Conservation (phyloP, 2,329 filamentous ascomycete genomes). For the Alternaria triticina region DNA sequence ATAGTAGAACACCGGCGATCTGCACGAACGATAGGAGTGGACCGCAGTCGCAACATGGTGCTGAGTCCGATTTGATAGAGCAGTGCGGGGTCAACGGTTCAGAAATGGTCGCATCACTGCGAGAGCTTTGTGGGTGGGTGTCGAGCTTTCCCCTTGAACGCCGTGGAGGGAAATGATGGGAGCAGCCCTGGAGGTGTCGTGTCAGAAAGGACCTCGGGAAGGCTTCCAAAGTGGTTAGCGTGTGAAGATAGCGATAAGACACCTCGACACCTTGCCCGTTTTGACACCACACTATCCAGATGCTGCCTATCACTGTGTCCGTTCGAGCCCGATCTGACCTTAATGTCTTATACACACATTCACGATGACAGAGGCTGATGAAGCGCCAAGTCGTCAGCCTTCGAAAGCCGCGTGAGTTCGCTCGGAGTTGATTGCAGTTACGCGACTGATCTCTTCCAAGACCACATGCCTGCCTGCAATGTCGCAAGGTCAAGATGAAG, state of each 20-base stretch:
- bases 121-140: background rate
- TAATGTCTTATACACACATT: background rate
- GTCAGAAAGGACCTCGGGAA: background rate
- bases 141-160: background rate
- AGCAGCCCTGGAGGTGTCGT: background rate
- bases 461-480: background rate
- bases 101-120: background rate
- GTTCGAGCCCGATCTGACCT: background rate
- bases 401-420: background rate
- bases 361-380: background rate
- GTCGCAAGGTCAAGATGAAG: background rate
- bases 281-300: accelerated
- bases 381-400: accelerated
- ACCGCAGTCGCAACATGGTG: background rate
- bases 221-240: background rate
- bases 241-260: background rate
- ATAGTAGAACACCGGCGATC: background rate
- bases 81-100: background rate
- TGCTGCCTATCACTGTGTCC: background rate
- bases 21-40: background rate
- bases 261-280: background rate
- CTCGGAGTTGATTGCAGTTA: background rate
- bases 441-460: background rate
- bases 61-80: background rate
- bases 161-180: background rate